Base-by-base conservation (phyloP, 495 filamentous ascomycete genomes). In the Penicillium canescens region DNA sequence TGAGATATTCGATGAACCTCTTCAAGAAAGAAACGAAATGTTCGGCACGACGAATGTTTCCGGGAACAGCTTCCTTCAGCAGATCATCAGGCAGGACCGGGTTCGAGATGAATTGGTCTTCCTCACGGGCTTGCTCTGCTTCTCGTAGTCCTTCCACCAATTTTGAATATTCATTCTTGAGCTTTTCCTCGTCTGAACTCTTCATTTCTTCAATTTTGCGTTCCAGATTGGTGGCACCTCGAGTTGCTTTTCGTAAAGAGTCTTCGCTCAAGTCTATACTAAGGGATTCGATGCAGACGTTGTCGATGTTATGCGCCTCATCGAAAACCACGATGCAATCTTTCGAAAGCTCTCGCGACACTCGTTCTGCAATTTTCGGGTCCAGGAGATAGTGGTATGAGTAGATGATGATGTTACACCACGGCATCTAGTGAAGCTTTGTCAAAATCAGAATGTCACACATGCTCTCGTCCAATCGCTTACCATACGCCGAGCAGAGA, bases 271-370 rank as follows among this genome's bases (percentile, higher is more conserved):
- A 78, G 67, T 99, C 94, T 24, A 96, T 96, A 62, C 93, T 97
- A 18, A 97, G 78, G 11, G 94, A 96, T 61, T 99, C 94, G 55
- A 99, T 99, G 68, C 95, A 98, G 45, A 99, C 94, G 68, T 99
- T 99, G 78, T 99, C 94, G 61, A 99, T 99, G 56, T 99, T 99
- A 71, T 99, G 94, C 16, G 94, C 94, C 62, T 99, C 94, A 65
- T 99, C 94, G 59, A 99, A 99, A 12, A 99, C 95, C 13, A 99
- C 90, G 24, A 99, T 99, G 65, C 92, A 96, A 67, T 99, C 94
- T 55, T 96, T 98, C 6, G 94, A 96, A 6, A 99, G 80, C 61
- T 99, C 93, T 67, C 89, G 91, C 1, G 95, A 98, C 3, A 99
- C 94, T 45, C 94, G 80, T 67, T 99, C 94, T 20, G 94, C 92